phyloP scores from a whole-genome alignment of 164 flowering plant genomes.

The Vitis cinerea region DNA sequence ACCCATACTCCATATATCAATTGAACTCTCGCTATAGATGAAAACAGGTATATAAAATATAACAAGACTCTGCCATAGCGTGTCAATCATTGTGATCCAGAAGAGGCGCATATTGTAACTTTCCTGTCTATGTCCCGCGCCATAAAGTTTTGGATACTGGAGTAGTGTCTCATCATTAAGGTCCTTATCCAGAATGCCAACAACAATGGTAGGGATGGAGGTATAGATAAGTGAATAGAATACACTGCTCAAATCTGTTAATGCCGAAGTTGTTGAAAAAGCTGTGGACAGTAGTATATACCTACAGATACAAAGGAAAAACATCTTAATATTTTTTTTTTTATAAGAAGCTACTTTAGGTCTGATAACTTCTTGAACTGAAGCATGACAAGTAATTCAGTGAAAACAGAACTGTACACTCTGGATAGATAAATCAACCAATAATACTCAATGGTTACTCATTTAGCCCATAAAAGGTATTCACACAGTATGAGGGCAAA shows the following conservation, averaged over 20 bases:
- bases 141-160: constrained; percentile 76
- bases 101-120: constrained; percentile 77
- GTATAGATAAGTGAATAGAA: constrained; percentile 86
- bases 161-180: constrained; percentile 74
- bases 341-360: no score
- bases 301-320: constrained; percentile 39
- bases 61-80: constrained; percentile 95
- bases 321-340: not conserved
- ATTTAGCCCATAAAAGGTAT: no score
- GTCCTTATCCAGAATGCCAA: constrained; percentile 87
- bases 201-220: constrained; percentile 82
- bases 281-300: constrained; percentile 73
- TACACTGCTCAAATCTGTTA: constrained; percentile 94
- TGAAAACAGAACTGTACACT: not conserved
- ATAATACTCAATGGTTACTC: no score
- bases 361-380: not conserved
- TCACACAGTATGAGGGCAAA: no score
- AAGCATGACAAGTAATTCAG: not conserved
- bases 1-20: constrained; percentile 94
- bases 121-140: constrained; percentile 83
- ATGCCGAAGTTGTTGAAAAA: constrained; percentile 82
- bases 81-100: constrained; percentile 89
- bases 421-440: no score
- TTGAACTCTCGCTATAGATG: constrained; percentile 50
- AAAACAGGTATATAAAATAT: constrained; percentile 71